These are phyloP conservation scores for Russula olivacea DNA, from an alignment of 768 basidiomycete genomes.

Conservation along the genomic window DNA sequence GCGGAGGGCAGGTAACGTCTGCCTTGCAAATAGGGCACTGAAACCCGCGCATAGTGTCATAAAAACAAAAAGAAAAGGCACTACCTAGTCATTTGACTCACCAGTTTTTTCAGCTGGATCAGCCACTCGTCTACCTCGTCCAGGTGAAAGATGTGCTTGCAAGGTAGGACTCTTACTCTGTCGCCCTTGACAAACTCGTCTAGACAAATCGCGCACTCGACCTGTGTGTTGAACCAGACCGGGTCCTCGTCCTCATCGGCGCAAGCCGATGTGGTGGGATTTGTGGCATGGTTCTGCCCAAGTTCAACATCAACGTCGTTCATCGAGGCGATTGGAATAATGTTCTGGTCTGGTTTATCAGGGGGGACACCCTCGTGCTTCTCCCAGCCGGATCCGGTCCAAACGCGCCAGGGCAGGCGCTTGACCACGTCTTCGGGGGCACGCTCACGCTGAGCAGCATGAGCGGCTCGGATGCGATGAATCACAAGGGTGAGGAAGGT, in stretches of 20 bases:
- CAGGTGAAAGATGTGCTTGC: conserved; percentile 92
- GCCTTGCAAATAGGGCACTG: conserved; percentile 92
- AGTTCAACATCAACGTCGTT: conserved; percentile 24
- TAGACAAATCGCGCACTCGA: conserved; percentile 92
- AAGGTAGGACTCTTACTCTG: conserved; percentile 85
- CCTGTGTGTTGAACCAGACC: conserved; percentile 75
- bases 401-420: conserved; percentile 74
- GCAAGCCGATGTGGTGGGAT: conserved; percentile 25
- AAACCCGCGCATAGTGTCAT: background rate
- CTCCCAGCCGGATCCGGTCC: conserved; percentile 78
- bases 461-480: conserved; percentile 78
- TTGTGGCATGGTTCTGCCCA: conserved; percentile 14
- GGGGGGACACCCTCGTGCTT: conserved; percentile 49
- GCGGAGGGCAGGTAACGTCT: conserved; percentile 71
- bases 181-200: conserved; percentile 84
- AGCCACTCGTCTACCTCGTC: conserved; percentile 91
- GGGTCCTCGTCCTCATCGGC: conserved; percentile 35
- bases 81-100: conserved; percentile 37
- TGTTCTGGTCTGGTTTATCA: background rate
- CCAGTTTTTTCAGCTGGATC: conserved; percentile 86
- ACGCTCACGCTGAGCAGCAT: conserved; percentile 76
- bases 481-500: conserved; percentile 86
- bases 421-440: conserved; percentile 78
- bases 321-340: background rate
- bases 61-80: conserved; percentile 15